A percentile compares a stretch with the other conserved stretches of the same genome.
Conservation (phyloP, 202 grass and related monocot genomes). For the Hordeum pubiflorum region DNA sequence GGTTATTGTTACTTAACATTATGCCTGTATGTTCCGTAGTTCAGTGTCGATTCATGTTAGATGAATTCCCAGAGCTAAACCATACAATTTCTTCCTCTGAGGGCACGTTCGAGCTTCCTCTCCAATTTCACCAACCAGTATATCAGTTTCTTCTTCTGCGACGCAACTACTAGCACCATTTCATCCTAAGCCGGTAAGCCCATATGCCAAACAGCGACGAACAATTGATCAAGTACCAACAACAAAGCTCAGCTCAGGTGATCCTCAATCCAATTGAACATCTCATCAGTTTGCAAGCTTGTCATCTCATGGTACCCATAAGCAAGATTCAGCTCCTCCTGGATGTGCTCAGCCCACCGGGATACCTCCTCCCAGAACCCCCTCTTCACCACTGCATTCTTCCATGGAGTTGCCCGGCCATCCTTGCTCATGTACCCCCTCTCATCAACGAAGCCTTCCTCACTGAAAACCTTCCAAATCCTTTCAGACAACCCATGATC, state of each 20-base stretch:
- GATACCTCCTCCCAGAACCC: constrained; percentile 41
- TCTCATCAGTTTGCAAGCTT: constrained; percentile 48
- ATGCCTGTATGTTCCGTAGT: neutral
- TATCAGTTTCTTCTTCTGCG: neutral
- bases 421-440: constrained; percentile 60
- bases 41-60: neutral
- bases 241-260: constrained; percentile 28
- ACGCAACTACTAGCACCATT: neutral
- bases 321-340: constrained; percentile 70
- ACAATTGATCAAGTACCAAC: neutral
- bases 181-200: neutral
- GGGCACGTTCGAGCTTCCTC: neutral
- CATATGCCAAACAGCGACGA: neutral
- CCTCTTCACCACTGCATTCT: constrained; percentile 40
- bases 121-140: neutral
- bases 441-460: constrained; percentile 55
- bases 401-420: constrained; percentile 51
- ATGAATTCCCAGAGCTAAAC: neutral
- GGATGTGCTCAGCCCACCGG: constrained; percentile 46
- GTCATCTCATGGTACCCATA: constrained; percentile 77
- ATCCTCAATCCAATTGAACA: constrained; percentile 58
- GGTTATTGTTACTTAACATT: neutral
- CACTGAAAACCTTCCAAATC: constrained; percentile 36
- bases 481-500: constrained; percentile 26
- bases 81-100: neutral